Evolutionary conservation across 2,329 filamentous ascomycete species (phyloP).

Genomic region (Nigrospora osmanthi): DNA sequence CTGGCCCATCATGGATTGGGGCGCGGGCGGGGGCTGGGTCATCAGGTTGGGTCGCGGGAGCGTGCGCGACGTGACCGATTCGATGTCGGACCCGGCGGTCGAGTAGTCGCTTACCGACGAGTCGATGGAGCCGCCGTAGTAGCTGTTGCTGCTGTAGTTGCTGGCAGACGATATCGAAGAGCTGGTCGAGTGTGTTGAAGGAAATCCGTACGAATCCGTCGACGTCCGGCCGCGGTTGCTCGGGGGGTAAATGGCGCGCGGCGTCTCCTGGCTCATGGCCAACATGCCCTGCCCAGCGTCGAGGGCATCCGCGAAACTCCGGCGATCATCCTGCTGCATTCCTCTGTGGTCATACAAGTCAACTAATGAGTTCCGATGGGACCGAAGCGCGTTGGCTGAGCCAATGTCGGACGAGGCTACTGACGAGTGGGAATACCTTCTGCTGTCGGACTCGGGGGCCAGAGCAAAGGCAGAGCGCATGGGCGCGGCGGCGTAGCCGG

Average conservation of each 20-base stretch:
- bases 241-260: conserved; percentile 78
- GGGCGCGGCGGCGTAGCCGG: conserved; percentile 61
- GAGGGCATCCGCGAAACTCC: conserved; percentile 79
- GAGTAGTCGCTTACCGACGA: conserved; percentile 89
- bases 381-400: conserved; percentile 21
- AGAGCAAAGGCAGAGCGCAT: conserved; percentile 51
- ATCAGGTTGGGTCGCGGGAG: conserved; percentile 66
- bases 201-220: conserved; percentile 85
- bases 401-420: conserved; percentile 46
- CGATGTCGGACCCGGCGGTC: conserved; percentile 79
- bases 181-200: conserved; percentile 72
- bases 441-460: conserved; percentile 45
- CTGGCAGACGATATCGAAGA: conserved; percentile 84
- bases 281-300: conserved; percentile 94
- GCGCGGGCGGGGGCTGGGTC: conserved; percentile 67
- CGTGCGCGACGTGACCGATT: conserved; percentile 72
- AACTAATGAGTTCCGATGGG: conserved; percentile 56
- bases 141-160: conserved; percentile 65
- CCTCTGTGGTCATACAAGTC: conserved; percentile 51
- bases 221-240: conserved; percentile 58
- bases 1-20: conserved; percentile 96
- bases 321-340: conserved; percentile 45
- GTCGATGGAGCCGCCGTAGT: conserved; percentile 79
- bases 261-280: conserved; percentile 91
- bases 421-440: conserved; percentile 82